phyloP scores from a whole-genome alignment of 176 grass and related monocot genomes.

The Oryza australiensis region DNA sequence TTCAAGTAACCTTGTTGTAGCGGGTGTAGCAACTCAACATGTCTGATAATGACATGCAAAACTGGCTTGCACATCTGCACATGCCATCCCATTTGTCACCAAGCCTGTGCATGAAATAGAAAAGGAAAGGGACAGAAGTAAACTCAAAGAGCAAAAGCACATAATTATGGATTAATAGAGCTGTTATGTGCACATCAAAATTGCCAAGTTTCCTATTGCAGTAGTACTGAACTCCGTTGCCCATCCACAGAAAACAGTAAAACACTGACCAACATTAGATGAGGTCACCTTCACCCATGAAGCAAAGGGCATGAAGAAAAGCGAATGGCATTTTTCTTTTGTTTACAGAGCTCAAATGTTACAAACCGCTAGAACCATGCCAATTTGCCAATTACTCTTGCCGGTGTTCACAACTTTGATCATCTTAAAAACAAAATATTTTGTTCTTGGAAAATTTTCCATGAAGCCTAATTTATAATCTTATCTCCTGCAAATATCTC shows the following conservation, averaged over 20 bases:
- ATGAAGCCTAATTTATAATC: slow-evolving; percentile 27
- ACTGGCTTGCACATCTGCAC: background rate
- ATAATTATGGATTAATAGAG: background rate
- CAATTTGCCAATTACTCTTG: slow-evolving; percentile 30
- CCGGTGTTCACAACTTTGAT: slow-evolving; percentile 11
- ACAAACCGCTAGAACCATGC: slow-evolving; percentile 17
- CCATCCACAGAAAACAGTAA: background rate
- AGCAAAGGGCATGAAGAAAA: background rate
- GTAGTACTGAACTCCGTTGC: background rate
- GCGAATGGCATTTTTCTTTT: background rate
- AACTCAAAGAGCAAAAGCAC: background rate
- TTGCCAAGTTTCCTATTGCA: background rate
- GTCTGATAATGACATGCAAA: background rate
- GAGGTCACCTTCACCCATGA: background rate
- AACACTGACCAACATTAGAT: background rate
- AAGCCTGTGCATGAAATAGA: background rate
- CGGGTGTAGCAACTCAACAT: background rate
- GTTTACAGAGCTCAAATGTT: slow-evolving; percentile 37
- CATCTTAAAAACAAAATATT: background rate
- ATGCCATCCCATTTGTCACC: background rate
- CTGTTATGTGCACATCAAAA: background rate
- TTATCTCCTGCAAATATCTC: slow-evolving; percentile 20
- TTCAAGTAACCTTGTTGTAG: background rate
- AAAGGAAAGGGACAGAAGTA: background rate
- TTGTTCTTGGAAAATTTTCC: slow-evolving; percentile 23